Evolutionary conservation across 345 rosid species (phyloP), one percentile per base, ranked within the genome.

Genomic region (Ricinus communis): DNA sequence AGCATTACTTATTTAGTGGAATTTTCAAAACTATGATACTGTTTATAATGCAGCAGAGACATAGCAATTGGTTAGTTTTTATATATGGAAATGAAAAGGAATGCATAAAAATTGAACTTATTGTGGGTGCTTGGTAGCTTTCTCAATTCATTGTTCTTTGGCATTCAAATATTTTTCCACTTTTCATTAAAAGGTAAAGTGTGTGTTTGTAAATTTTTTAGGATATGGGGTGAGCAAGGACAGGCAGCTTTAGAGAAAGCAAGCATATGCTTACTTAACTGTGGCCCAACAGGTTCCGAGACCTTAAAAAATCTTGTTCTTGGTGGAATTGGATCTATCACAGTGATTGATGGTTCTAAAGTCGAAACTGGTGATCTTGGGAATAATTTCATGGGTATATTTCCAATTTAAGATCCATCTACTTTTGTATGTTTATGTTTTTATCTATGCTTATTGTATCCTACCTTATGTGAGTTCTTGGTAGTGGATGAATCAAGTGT

Each of bases 191-290:
- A 19, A 11, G 14, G 30, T 2, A 28, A 1, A 12, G n/a, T 30
- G 21, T 8, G 25, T 40, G 28, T 13, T 56, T 40, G 46, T 21
- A 50, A 36, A 46, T 50, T 60, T 76, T 81, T 54, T 67, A 92
- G 99, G 90, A 92, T 95, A 64, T 92, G 99, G 97, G 99, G 99
- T 30, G 97, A 95, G 79, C 82, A 88, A 86, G 97, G 99, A 64
- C 97, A 90, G 80, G 79, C 90, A 4, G 96, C 93, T 41, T 81
- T 95, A 5, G 99, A 92, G 81, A 87, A 89, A 59, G 90, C 97
- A 53, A 90, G 96, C 62, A 87, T 92, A 71, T 95, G 99, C 83
- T 85, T 90, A 79, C 96, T 95, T 61, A 95, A 92, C 69, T 95
- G 99, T 78, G 97, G 99, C 49, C 99, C 99, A 50, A 92, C 99